Conservation (phyloP, 106 monocot species). For the Narthecium ossifragum region DNA sequence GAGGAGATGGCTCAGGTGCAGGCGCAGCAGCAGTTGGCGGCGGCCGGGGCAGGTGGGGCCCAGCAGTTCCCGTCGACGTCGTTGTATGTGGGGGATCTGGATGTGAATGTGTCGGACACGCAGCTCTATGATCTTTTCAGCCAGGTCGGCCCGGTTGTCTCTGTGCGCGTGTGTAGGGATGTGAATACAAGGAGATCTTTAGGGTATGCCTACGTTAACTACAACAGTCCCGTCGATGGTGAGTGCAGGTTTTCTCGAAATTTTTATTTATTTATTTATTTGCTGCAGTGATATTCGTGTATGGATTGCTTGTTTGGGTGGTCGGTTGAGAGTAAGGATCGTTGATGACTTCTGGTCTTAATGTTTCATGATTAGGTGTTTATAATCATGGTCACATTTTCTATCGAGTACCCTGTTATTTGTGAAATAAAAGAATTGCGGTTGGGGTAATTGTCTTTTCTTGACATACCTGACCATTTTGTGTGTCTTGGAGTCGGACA, state of each 20-base stretch:
- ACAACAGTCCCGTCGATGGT: constrained; percentile 38
- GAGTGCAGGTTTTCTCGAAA: constrained; percentile 1
- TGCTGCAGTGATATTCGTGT: neutral
- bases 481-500: no score
- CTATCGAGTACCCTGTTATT: no score
- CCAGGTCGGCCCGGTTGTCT: constrained; percentile 43
- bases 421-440: no score
- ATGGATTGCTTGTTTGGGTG: neutral
- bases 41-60: neutral
- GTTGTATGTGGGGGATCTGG: constrained; percentile 61
- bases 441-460: no score
- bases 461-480: no score
- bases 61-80: constrained; percentile 25
- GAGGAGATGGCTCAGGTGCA: constrained; percentile 1
- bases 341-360: neutral
- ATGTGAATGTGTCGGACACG: constrained; percentile 38
- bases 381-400: no score
- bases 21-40: neutral
- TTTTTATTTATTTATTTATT: neutral
- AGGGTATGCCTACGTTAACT: constrained; percentile 71
- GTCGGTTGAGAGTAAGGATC: neutral
- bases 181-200: constrained; percentile 37
- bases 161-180: constrained; percentile 53
- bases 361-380: no score
- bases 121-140: constrained; percentile 50